Evolutionary conservation across 345 rosid species (phyloP).

Genomic region (Brassica cretica): DNA sequence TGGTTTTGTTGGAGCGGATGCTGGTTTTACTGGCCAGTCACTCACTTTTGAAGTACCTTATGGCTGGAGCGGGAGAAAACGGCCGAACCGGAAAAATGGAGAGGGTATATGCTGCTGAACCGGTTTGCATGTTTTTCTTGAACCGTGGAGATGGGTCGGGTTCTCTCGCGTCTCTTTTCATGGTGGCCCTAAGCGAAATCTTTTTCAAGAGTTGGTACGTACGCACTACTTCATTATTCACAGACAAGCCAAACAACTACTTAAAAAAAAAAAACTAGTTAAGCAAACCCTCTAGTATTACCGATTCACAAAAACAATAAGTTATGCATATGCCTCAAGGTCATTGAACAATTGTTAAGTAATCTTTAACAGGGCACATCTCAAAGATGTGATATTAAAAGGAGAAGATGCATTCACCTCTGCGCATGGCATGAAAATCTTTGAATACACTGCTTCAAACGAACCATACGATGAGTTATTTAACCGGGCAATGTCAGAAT

Average conservation of each 20-base stretch:
- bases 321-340: no score
- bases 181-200: slow-evolving; percentile 14
- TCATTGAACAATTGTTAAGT: no score
- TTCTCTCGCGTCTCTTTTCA: slow-evolving; percentile 26
- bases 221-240: background rate
- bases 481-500: slow-evolving; percentile 48
- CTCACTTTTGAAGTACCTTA: background rate
- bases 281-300: no score
- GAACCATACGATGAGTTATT: slow-evolving; percentile 42
- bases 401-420: slow-evolving; percentile 44
- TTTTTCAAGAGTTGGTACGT: slow-evolving; percentile 32
- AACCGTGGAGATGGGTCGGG: slow-evolving; percentile 42
- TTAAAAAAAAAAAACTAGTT: no score
- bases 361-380: background rate
- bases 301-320: no score
- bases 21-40: background rate
- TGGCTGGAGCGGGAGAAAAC: background rate
- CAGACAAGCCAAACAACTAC: background rate
- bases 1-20: background rate
- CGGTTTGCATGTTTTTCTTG: background rate
- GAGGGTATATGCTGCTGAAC: background rate
- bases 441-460: slow-evolving; percentile 45
- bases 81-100: background rate
- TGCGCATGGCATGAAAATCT: slow-evolving; percentile 52
- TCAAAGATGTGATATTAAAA: slow-evolving; percentile 43